Evolutionary conservation across 2,329 filamentous ascomycete species (phyloP).

Genomic region (Pseudogymnoascus sp.): DNA sequence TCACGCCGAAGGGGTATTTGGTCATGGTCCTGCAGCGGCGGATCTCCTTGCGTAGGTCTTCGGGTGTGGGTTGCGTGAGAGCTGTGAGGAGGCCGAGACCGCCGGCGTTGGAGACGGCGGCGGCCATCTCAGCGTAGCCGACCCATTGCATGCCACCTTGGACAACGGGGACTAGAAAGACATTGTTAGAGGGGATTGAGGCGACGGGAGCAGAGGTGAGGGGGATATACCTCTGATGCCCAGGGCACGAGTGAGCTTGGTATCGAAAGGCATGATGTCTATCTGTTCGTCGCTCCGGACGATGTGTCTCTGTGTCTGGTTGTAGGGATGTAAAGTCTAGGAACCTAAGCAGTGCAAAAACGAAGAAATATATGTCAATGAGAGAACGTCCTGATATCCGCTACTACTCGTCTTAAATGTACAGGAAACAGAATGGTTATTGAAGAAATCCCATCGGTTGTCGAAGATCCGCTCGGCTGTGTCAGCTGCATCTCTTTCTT

Average conservation of each 20-base stretch:
- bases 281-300: slow-evolving; percentile 44
- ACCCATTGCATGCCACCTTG: slow-evolving; percentile 87
- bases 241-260: slow-evolving; percentile 31
- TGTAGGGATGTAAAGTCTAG: background rate
- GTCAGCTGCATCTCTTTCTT: slow-evolving; percentile 2
- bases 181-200: slow-evolving; percentile 9
- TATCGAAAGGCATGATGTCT: slow-evolving; percentile 37
- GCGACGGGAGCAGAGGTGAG: background rate
- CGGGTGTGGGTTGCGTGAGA: slow-evolving; percentile 86
- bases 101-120: slow-evolving; percentile 73
- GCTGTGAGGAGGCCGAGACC: slow-evolving; percentile 77
- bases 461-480: background rate
- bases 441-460: background rate
- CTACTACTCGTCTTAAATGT: background rate
- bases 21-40: slow-evolving; percentile 76
- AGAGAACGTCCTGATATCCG: background rate
- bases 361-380: background rate
- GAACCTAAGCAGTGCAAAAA: background rate
- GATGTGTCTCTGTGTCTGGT: slow-evolving; percentile 17
- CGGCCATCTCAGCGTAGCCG: slow-evolving; percentile 71
- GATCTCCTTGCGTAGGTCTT: slow-evolving; percentile 90
- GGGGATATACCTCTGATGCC: slow-evolving; percentile 33
- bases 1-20: slow-evolving; percentile 77
- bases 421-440: background rate
- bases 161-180: slow-evolving; percentile 61